Base-by-base conservation (phyloP, 352 stramenopile genomes). In the Globisporangium cystogenes region DNA sequence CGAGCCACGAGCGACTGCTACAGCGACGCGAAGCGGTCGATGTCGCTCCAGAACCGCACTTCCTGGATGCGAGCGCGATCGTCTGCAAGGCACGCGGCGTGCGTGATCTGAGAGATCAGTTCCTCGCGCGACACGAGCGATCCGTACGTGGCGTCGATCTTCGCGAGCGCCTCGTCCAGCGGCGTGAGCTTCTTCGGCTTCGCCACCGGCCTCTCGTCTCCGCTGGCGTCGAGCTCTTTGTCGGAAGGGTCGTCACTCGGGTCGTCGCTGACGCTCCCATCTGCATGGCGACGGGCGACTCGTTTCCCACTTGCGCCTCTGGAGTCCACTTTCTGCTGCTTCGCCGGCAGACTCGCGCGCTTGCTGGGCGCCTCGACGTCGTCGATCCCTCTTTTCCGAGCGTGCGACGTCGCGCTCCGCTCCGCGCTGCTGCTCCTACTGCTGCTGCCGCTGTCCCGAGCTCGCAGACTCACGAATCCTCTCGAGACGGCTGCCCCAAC, bases 1-100 rank as follows among this genome's bases (percentile, higher is more conserved):
- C 70, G 55, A 93, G 91, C 37, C 15, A 42, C 18, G 4, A 42
- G 18, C 23, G 14, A 14, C 26, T 33, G 11, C 54, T 31, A 60
- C 29, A 61, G 24, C 18, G 47, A 53, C 24, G 55, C 55, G 37
- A 65, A 65, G 12, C 59, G 53, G 44, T 65, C 59, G 48, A 65
- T 36, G 15, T 41, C 48, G 40, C 45, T 46, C 59, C 59, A 65
- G 27, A 57, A 65, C 12, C 43, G 39, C 47, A 44, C 55, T 46
- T 61, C 55, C 33, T 55, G 21, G 21, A 61, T 48, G 18, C 47
- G 20, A 10, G 44, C 35, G 48, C 27, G 41, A 7, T 43, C 18
- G 43, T 23, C 37, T 10, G 29, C 21, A 3, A 20, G 35, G 26
- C 47, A 26, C 36, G 18, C 26, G 18, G 50, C 16, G 12, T 36